Percentiles rank a stretch among this genome's conserved stretches.
Evolutionary conservation across 306 rosid genomes (phyloP).

Genomic region (Adenanthera pavonina): DNA sequence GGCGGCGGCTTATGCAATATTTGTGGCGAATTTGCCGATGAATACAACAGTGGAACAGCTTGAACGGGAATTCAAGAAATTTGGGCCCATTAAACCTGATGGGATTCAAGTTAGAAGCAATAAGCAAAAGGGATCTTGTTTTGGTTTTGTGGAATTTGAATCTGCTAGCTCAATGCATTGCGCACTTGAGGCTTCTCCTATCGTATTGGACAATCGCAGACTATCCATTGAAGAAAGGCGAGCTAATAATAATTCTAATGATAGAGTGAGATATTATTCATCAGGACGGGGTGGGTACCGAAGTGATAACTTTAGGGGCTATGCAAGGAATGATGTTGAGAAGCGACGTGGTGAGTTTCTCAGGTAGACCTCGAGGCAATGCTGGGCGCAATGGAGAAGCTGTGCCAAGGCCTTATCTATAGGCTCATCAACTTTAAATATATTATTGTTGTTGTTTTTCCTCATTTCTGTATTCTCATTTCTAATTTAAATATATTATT

Average conservation of each 20-base stretch:
- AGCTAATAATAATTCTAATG: slow-evolving; percentile 51
- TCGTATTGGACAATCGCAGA: slow-evolving; percentile 47
- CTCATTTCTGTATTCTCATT: too few relatives aligned
- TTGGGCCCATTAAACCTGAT: slow-evolving; percentile 72
- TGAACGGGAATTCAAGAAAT: slow-evolving; percentile 65
- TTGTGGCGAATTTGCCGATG: slow-evolving; percentile 87
- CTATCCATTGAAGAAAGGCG: slow-evolving; percentile 80
- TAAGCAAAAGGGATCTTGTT: slow-evolving; percentile 79
- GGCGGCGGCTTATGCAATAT: slow-evolving; percentile 61
- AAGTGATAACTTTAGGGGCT: slow-evolving; percentile 63
- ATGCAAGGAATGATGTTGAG: slow-evolving; percentile 60
- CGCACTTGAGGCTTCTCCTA: slow-evolving; percentile 78
- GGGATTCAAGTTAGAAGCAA: slow-evolving; percentile 92
- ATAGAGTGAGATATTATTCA: slow-evolving; percentile 51
- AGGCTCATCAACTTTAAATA: too few relatives aligned
- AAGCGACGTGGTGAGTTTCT: slow-evolving; percentile 55
- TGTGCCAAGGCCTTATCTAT: slow-evolving; percentile 20
- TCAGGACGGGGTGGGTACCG: slow-evolving; percentile 72
- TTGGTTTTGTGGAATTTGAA: slow-evolving; percentile 91
- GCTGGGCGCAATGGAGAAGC: slow-evolving; percentile 9
- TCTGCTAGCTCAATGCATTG: slow-evolving; percentile 66
- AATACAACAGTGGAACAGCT: slow-evolving; percentile 77
- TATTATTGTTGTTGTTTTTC: too few relatives aligned
- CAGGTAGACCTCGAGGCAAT: slow-evolving; percentile 48
- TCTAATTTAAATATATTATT: too few relatives aligned